These are phyloP conservation scores for Mallotus japonicus DNA, from an alignment of 441 rosid species.

Conservation along the genomic window DNA sequence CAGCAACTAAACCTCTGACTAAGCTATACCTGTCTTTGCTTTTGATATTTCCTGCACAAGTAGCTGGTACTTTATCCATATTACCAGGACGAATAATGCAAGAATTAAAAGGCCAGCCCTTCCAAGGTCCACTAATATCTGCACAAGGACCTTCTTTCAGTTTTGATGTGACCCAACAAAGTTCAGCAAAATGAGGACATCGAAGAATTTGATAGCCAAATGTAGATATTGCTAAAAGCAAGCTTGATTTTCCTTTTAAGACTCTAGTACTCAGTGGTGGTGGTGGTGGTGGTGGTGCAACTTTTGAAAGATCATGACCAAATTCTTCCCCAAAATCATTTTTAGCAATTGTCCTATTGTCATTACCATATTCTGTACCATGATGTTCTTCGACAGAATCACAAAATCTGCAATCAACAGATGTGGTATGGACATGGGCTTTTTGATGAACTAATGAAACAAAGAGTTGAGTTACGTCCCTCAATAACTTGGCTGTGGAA, in stretches of 20 bases:
- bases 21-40: slow-evolving; percentile 60
- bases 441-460: slow-evolving; percentile 70
- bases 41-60: slow-evolving; percentile 51
- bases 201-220: slow-evolving; percentile 87
- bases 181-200: slow-evolving; percentile 96
- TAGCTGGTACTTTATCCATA: slow-evolving; percentile 42
- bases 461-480: slow-evolving; percentile 58
- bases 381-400: slow-evolving; percentile 27
- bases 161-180: slow-evolving; percentile 96
- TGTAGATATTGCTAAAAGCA: slow-evolving; percentile 66
- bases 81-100: slow-evolving; percentile 72
- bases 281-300: slow-evolving; percentile 36
- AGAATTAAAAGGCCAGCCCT: slow-evolving; percentile 95
- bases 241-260: slow-evolving; percentile 70
- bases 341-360: slow-evolving; percentile 31
- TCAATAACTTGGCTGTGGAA: slow-evolving; percentile 62
- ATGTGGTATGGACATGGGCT: slow-evolving; percentile 38
- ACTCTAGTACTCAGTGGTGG: slow-evolving; percentile 40
- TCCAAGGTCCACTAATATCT: slow-evolving; percentile 81
- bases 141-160: slow-evolving; percentile 88
- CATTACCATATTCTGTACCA: slow-evolving; percentile 24
- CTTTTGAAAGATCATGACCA: slow-evolving; percentile 39
- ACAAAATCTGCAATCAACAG: slow-evolving; percentile 30
- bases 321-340: slow-evolving; percentile 30
- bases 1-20: slow-evolving; percentile 84